Conservation (phyloP, 2,329 filamentous ascomycete genomes). For the Hymenoscyphus repandus region DNA sequence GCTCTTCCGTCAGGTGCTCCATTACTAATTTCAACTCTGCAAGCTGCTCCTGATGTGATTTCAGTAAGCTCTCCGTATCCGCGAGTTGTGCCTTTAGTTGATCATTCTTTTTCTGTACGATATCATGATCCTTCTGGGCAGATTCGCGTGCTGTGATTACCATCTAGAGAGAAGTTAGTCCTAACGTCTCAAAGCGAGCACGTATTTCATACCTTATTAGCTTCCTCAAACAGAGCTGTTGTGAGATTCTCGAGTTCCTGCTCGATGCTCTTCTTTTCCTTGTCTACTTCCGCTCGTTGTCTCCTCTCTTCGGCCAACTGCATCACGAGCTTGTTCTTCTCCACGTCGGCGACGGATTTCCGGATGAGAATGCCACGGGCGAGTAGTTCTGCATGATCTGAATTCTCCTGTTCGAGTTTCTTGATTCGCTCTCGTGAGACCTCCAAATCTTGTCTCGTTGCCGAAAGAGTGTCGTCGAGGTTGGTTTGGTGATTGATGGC, state of each 20-base stretch:
- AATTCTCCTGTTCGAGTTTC: slow-evolving; percentile 55
- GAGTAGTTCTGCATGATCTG: slow-evolving; percentile 65
- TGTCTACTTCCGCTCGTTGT: slow-evolving; percentile 60
- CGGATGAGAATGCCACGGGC: slow-evolving; percentile 70
- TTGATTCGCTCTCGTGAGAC: slow-evolving; percentile 61
- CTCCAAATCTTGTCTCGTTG: slow-evolving; percentile 79
- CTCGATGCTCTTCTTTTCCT: slow-evolving; percentile 84
- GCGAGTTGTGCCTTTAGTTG: slow-evolving; percentile 79
- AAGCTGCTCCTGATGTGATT: slow-evolving; percentile 89
- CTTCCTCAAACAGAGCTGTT: slow-evolving; percentile 92
- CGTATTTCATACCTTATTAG: slow-evolving; percentile 62
- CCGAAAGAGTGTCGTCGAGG: slow-evolving; percentile 81
- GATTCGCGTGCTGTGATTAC: slow-evolving; percentile 88
- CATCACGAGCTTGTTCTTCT: slow-evolving; percentile 55
- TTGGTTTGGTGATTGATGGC: slow-evolving; percentile 95
- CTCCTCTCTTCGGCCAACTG: slow-evolving; percentile 61
- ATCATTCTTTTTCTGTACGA: slow-evolving; percentile 77
- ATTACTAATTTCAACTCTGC: slow-evolving; percentile 87
- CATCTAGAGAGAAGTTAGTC: slow-evolving; percentile 88
- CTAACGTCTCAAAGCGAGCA: slow-evolving; percentile 42
- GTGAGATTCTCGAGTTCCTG: slow-evolving; percentile 88
- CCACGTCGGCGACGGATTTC: slow-evolving; percentile 67
- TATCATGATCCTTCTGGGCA: slow-evolving; percentile 77
- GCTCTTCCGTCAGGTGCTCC: slow-evolving; percentile 74
- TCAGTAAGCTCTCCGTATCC: slow-evolving; percentile 80